Conservation (phyloP, 805 yeast species). For the Hanseniaspora clermontiae region DNA sequence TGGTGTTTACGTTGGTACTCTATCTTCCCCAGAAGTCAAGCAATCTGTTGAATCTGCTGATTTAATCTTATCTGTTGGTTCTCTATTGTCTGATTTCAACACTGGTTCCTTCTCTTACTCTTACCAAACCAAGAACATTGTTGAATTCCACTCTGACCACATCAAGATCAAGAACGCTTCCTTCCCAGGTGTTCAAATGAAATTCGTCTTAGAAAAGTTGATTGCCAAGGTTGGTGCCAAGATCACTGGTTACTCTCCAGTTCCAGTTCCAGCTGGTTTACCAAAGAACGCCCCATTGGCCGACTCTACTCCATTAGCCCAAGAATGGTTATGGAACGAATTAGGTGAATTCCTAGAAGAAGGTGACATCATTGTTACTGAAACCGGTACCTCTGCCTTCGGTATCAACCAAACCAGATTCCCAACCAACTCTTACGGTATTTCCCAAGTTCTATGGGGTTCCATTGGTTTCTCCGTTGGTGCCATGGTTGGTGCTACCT, state of each 20-base stretch:
- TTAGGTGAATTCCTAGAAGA: slow-evolving; percentile 49
- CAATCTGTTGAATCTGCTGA: slow-evolving; percentile 63
- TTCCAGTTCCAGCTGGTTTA: slow-evolving; percentile 40
- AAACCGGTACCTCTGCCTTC: slow-evolving; percentile 65
- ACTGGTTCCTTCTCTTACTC: slow-evolving; percentile 77
- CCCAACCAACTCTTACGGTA: slow-evolving; percentile 51
- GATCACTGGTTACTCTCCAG: slow-evolving; percentile 36
- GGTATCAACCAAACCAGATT: slow-evolving; percentile 55
- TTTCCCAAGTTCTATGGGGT: slow-evolving; percentile 67
- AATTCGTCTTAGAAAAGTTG: slow-evolving; percentile 37
- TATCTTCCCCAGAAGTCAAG: slow-evolving; percentile 60
- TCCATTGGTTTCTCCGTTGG: slow-evolving; percentile 63
- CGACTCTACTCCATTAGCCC: slow-evolving; percentile 37
- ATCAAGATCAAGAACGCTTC: slow-evolving; percentile 57
- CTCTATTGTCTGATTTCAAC: slow-evolving; percentile 75
- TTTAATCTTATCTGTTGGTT: slow-evolving; percentile 67
- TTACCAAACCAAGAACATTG: slow-evolving; percentile 59
- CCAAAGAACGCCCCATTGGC: slow-evolving; percentile 37
- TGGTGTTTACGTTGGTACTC: slow-evolving; percentile 77
- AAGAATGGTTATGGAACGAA: slow-evolving; percentile 59
- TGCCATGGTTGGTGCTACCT: slow-evolving; percentile 53
- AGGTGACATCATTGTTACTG: slow-evolving; percentile 57
- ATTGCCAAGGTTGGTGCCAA: slow-evolving; percentile 30
- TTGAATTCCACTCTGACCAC: slow-evolving; percentile 69
- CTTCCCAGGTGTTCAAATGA: slow-evolving; percentile 64